Conservation (phyloP, 169 alveolate species). For the Plasmodium relictum region DNA sequence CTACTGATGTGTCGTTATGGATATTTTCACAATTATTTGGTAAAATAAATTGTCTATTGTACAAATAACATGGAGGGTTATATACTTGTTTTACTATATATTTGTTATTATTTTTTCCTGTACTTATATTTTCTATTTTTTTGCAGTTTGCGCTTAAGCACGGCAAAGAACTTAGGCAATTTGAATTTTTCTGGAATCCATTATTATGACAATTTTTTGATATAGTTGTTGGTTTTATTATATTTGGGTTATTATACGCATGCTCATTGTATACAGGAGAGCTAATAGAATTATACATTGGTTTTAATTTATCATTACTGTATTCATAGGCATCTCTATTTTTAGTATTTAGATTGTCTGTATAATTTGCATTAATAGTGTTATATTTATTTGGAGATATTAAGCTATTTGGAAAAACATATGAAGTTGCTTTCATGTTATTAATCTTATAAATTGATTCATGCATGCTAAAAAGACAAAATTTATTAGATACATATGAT, state of each 20-base stretch:
- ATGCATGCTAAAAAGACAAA: neutral
- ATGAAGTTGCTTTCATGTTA: constrained; percentile 19
- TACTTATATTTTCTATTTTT: constrained; percentile 7
- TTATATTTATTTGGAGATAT: constrained; percentile 14
- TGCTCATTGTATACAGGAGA: constrained; percentile 16
- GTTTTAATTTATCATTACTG: constrained; percentile 3
- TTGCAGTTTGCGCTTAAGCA: constrained; percentile 19
- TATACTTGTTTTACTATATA: neutral
- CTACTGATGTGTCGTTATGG: neutral
- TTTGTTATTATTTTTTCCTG: constrained; percentile 4
- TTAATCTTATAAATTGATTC: neutral
- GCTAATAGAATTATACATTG: neutral
- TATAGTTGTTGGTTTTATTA: neutral
- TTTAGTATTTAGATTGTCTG: neutral
- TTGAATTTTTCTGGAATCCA: constrained; percentile 7
- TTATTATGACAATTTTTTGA: neutral
- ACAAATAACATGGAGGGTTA: neutral
- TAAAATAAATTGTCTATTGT: neutral
- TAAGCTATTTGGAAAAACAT: constrained; percentile 19
- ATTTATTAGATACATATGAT: neutral
- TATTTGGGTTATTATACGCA: constrained; percentile 12
- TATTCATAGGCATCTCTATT: constrained; percentile 10
- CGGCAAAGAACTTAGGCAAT: constrained; percentile 43
- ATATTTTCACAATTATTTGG: neutral
- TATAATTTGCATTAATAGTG: constrained; percentile 6